Percentiles rank a stretch among this genome's conserved stretches.
Conservation (phyloP, 83 land plant species). For the Diphasiastrum complanatum region DNA sequence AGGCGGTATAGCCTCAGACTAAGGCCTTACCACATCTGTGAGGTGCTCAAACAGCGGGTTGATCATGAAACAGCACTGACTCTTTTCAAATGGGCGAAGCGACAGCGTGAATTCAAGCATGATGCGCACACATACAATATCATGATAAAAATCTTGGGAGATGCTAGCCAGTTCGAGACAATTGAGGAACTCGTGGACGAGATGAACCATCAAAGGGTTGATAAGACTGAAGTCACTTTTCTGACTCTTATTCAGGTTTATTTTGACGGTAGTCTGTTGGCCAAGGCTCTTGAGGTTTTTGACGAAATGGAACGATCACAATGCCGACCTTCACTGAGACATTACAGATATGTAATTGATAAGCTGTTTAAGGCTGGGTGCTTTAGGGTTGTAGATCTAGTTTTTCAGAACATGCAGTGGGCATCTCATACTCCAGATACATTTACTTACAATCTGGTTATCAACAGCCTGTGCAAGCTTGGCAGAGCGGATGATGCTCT, state of each 20-base stretch:
- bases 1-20: background rate
- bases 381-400: background rate
- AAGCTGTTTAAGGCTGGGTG: background rate
- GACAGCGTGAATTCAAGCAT: background rate
- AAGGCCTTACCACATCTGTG: conserved; percentile 1
- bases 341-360: background rate
- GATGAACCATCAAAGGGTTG: background rate
- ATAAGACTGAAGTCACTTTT: background rate
- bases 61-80: background rate
- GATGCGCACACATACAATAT: background rate
- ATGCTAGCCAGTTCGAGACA: background rate
- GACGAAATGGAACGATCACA: background rate
- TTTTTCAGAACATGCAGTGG: background rate
- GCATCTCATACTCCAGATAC: conserved; percentile 45
- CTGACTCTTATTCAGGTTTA: background rate
- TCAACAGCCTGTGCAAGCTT: conserved; percentile 50
- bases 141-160: background rate
- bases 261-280: background rate
- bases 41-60: background rate
- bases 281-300: background rate
- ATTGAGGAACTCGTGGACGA: background rate
- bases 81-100: background rate
- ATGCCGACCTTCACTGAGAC: background rate
- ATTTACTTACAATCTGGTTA: conserved; percentile 50
- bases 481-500: conserved; percentile 42